phyloP scores from a whole-genome alignment of 331 rosid genomes.

The Erythrophleum ivorense region DNA sequence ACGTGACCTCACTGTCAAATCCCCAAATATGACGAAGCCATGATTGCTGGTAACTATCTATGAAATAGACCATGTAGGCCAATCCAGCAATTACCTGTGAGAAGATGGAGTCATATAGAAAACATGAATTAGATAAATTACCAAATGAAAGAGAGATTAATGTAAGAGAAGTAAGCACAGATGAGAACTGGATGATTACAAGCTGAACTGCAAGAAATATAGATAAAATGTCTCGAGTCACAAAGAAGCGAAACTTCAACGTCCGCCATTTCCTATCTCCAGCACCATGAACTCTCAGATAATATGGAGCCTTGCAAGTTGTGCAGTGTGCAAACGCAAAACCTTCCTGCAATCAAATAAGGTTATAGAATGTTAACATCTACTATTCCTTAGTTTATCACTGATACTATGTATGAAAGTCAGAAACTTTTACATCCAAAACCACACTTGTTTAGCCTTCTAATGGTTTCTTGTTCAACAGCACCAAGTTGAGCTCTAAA shows the following conservation, averaged over 20 bases:
- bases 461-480: too few relatives aligned
- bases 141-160: too few relatives aligned
- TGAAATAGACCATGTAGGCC: conserved; percentile 77
- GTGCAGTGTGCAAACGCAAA: conserved; percentile 99
- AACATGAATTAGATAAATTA: conserved; percentile 17
- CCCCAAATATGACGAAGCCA: conserved; percentile 94
- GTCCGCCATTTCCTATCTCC: conserved; percentile 97
- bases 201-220: conserved; percentile 85
- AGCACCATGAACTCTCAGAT: conserved; percentile 84
- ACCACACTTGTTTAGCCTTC: too few relatives aligned
- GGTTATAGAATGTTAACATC: too few relatives aligned
- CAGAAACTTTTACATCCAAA: too few relatives aligned
- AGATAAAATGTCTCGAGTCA: conserved; percentile 87
- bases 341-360: conserved; percentile 75
- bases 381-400: too few relatives aligned
- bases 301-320: conserved; percentile 94
- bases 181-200: conserved; percentile 54
- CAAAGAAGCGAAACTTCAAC: conserved; percentile 87
- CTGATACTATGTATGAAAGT: too few relatives aligned
- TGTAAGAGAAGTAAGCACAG: too few relatives aligned
- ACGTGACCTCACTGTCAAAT: conserved; percentile 74
- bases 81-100: conserved; percentile 76
- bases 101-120: not conserved
- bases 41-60: conserved; percentile 75
- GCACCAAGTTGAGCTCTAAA: too few relatives aligned